A percentile compares a stretch with the other conserved stretches of the same genome.
Conservation (phyloP, 2,329 filamentous ascomycete species). For the Thielaviopsis cerberus region DNA sequence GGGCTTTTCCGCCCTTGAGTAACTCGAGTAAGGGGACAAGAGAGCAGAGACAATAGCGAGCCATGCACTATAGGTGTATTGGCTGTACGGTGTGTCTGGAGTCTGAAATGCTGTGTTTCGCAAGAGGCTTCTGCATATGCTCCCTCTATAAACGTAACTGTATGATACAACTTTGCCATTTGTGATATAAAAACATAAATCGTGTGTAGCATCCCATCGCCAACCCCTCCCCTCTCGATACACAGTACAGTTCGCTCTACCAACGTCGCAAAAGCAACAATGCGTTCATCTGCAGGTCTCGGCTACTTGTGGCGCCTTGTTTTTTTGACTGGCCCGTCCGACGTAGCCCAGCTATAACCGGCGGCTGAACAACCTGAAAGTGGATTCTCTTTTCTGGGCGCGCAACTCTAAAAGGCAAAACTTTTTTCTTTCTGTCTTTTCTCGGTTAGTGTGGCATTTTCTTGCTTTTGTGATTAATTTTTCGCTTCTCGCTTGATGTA, state of each 20-base stretch:
- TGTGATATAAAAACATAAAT: background rate
- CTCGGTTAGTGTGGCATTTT: background rate
- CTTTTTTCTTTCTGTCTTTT: background rate
- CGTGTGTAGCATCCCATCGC: background rate
- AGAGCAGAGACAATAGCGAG: background rate
- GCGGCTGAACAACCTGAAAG: background rate
- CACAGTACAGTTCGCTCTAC: no score
- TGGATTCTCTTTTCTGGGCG: background rate
- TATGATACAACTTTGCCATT: no score
- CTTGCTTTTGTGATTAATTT: background rate
- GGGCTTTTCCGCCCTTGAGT: background rate
- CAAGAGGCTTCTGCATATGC: no score
- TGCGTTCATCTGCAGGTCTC: background rate
- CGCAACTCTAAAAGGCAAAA: background rate
- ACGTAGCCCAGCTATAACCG: constrained; percentile 11
- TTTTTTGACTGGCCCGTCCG: background rate
- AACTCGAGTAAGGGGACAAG: background rate
- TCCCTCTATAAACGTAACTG: no score
- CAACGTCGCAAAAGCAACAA: background rate
- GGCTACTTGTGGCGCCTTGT: background rate
- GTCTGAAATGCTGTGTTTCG: background rate
- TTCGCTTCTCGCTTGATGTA: background rate
- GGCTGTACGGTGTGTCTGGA: background rate
- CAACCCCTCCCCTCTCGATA: background rate
- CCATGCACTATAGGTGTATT: background rate